Conservation (phyloP, 768 basidiomycete species). For the Boletus barrowsii region DNA sequence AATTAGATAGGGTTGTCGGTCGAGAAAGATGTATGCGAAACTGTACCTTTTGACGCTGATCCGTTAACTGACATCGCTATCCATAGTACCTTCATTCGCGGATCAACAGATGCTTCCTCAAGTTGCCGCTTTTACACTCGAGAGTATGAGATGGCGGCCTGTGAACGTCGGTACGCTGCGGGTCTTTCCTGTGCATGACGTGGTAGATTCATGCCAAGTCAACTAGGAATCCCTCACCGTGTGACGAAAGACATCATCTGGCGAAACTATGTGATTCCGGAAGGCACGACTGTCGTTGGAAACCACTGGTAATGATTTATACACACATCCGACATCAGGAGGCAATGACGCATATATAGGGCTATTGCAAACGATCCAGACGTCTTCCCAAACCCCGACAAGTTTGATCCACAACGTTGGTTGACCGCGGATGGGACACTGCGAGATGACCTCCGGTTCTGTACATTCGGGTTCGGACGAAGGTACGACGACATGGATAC, state of each 20-base stretch:
- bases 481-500: background rate
- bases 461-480: conserved; percentile 5
- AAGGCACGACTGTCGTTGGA: conserved; percentile 8
- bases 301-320: conserved; percentile 9
- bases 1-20: conserved; percentile 52
- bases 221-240: conserved; percentile 53
- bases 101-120: conserved; percentile 35
- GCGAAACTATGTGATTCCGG: conserved; percentile 38
- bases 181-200: background rate
- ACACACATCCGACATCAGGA: background rate
- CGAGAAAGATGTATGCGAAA: conserved; percentile 25
- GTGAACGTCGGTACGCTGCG: conserved; percentile 27
- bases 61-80: background rate
- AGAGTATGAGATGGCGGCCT: conserved; percentile 38
- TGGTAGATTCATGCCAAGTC: conserved; percentile 20
- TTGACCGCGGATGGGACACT: background rate
- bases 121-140: conserved; percentile 36
- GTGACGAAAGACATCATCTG: conserved; percentile 54
- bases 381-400: conserved; percentile 10
- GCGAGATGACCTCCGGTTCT: conserved; percentile 7
- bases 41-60: background rate
- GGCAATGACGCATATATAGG: background rate
- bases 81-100: conserved; percentile 35
- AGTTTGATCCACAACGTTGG: conserved; percentile 10
- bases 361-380: conserved; percentile 12